Base-by-base conservation (phyloP, 192 early-diverging fungal species). In the Paraglomus occultum region DNA sequence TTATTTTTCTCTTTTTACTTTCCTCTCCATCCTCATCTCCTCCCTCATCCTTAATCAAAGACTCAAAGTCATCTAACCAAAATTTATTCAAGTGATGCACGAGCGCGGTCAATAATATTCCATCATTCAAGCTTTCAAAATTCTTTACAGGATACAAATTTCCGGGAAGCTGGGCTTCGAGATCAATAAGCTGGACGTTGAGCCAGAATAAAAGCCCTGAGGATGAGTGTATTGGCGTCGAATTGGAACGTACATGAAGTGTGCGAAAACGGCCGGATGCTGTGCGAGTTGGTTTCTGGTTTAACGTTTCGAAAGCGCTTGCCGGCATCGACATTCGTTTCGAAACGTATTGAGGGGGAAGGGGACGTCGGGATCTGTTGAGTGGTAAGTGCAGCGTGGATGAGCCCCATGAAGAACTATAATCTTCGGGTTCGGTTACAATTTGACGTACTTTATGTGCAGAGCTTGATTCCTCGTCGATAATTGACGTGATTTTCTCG, bases 31-130 rank as follows among this genome's bases (percentile, higher is more conserved):
- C 43, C 31, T 3, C 10, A n/a, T 67, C 43, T 22, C 18, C 42
- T 23, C n/a, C 39, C 40, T 20, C 14, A 42, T 55, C 43, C 15
- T 53, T 44, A 20, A 55, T 45, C 46, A 68, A 46, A 15, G 31
- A 7, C 44, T 68, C 66, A 68, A 55, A 68, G 23, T 68, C 50
- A n/a, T 55, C 66, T 38, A 68, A 15, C 66, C 66, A 68, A 48
- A 55, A 51, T 23, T 14, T 43, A 68, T 68, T 68, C 31, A 31
- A 14, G 55, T 55, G 52, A 55, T 68, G 66, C 38, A 68, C 55
- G 22, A 68, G 47, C 8, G 66, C 39, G 44, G 52, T 6, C 15
- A 68, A 55, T 44, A 68, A 22, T 50, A 68, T 43, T 15, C 66
- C 66, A 68, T 68, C 23, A 68, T 68, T 68, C 40, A 68, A 23